Conservation (phyloP, 2,329 filamentous ascomycete genomes). For the Coniochaeta sp. region DNA sequence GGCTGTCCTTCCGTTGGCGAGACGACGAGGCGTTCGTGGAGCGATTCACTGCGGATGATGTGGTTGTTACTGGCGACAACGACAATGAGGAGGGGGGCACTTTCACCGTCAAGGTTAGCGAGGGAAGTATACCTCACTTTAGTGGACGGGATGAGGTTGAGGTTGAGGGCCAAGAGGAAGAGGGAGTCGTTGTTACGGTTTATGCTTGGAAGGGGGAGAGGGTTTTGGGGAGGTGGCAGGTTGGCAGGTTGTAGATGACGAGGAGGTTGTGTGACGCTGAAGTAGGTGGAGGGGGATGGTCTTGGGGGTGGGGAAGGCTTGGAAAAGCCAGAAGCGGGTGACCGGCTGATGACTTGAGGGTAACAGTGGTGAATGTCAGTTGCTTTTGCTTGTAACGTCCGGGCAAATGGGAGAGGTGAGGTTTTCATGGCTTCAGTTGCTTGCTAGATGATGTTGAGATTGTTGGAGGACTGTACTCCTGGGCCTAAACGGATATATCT, state of each 20-base stretch:
- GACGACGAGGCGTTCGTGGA: neutral
- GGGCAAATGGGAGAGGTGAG: too few species aligned
- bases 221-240: constrained; percentile 10
- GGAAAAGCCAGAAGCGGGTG: too few species aligned
- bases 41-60: neutral
- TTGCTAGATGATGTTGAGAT: too few species aligned
- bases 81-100: neutral
- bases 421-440: too few species aligned
- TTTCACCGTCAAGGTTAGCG: neutral
- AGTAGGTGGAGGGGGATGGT: too few species aligned
- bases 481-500: too few species aligned
- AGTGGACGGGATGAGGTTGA: neutral
- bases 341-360: too few species aligned
- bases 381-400: too few species aligned
- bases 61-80: neutral
- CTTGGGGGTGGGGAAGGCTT: too few species aligned
- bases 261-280: neutral
- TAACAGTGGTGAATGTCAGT: too few species aligned
- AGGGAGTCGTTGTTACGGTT: constrained; percentile 8
- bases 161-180: too few species aligned
- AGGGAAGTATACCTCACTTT: neutral
- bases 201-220: constrained; percentile 13
- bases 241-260: constrained; percentile 10
- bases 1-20: neutral
- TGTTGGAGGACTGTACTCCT: too few species aligned